Evolutionary conservation across 257 asterid genomes (phyloP).

Genomic region (Nicotiana benthamiana): DNA sequence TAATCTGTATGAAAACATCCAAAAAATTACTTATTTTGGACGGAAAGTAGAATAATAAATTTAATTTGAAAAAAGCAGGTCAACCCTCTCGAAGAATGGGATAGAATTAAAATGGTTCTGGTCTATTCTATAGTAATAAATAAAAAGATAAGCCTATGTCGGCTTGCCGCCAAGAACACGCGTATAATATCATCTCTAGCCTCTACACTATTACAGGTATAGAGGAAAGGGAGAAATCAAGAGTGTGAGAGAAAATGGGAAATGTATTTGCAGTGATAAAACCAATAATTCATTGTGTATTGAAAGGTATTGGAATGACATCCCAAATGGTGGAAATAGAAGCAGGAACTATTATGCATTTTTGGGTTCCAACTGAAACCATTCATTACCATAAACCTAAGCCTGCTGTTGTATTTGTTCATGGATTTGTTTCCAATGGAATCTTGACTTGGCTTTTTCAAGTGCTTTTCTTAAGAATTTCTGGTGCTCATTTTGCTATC

Average conservation of each 20-base stretch:
- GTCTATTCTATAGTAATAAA: no score
- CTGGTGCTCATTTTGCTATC: not conserved
- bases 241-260: not conserved
- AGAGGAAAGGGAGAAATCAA: no score
- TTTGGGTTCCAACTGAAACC: conserved; percentile 13
- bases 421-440: conserved; percentile 13
- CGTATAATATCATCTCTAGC: not conserved
- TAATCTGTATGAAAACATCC: no score
- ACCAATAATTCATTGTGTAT: not conserved
- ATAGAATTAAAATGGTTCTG: no score
- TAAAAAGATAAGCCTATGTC: not conserved
- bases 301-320: conserved; percentile 9
- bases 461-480: not conserved
- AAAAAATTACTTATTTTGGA: no score
- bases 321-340: conserved; percentile 14
- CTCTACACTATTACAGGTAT: no score
- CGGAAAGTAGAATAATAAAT: no score
- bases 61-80: no score
- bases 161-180: no score
- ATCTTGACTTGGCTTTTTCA: conserved; percentile 12
- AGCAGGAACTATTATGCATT: conserved; percentile 14
- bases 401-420: conserved; percentile 9
- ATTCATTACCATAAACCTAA: not conserved
- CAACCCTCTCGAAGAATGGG: no score
- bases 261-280: not conserved